These are phyloP conservation scores for Casuarina glauca DNA, from an alignment of 306 rosid species.

Conservation along the genomic window DNA sequence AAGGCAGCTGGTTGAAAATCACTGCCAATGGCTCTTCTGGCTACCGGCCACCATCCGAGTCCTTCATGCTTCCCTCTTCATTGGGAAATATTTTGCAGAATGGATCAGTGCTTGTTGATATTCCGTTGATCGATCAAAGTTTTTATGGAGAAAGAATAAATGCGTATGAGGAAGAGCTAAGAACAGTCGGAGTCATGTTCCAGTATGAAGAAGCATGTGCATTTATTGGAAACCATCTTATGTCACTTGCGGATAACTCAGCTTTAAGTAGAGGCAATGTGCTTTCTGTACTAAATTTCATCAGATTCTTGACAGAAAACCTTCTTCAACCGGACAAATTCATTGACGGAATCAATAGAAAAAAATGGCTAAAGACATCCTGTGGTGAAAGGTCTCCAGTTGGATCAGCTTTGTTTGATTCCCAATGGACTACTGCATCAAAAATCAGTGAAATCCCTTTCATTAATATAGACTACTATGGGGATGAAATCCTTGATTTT, in stretches of 20 bases:
- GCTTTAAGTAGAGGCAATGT: conserved; percentile 37
- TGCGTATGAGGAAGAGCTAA: conserved; percentile 54
- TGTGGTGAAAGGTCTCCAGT: conserved; percentile 55
- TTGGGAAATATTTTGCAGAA: conserved; percentile 53
- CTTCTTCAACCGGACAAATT: conserved; percentile 32
- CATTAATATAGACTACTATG: conserved; percentile 46
- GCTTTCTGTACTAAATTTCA: conserved; percentile 50
- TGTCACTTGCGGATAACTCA: conserved; percentile 49
- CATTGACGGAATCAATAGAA: conserved; percentile 36
- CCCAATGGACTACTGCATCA: conserved; percentile 54
- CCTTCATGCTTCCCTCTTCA: conserved; percentile 51
- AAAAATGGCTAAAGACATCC: conserved; percentile 57
- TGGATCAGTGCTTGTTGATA: conserved; percentile 59
- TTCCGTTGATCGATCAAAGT: conserved; percentile 57
- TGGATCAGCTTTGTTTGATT: conserved; percentile 52
- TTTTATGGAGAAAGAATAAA: conserved; percentile 50
- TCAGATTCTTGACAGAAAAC: conserved; percentile 40
- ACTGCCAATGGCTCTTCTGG: conserved; percentile 36
- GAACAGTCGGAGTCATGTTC: conserved; percentile 65
- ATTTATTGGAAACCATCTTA: conserved; percentile 59
- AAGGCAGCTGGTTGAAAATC: conserved; percentile 64
- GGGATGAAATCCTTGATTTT: conserved; percentile 46
- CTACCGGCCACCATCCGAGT: conserved; percentile 57
- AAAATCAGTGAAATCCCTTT: conserved; percentile 65
- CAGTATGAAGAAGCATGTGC: conserved; percentile 58